Conservation (phyloP, 2,329 filamentous ascomycete species). For the Penicillium sp. region DNA sequence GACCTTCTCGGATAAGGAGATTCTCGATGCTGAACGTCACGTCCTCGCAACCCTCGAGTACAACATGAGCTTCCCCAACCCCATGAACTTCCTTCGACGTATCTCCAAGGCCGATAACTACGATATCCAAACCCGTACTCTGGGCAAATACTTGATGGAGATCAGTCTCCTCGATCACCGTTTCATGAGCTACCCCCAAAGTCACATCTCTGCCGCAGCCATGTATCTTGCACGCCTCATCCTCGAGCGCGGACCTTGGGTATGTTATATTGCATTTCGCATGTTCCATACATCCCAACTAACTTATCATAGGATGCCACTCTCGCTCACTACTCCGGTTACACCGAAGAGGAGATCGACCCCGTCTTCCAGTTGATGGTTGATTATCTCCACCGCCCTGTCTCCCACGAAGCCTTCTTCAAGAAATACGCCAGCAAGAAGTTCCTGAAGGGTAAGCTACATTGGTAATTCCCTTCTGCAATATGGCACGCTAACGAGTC, state of each 20-base stretch:
- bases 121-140: constrained; percentile 93
- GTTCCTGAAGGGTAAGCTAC: constrained; percentile 83
- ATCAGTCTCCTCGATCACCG: constrained; percentile 93
- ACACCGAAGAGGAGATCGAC: constrained; percentile 87
- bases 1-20: constrained; percentile 91
- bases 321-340: constrained; percentile 86
- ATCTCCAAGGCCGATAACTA: constrained; percentile 99
- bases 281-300: not conserved
- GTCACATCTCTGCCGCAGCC: constrained; percentile 83
- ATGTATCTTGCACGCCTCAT: constrained; percentile 95
- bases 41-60: constrained; percentile 89
- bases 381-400: constrained; percentile 87
- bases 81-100: constrained; percentile 98
- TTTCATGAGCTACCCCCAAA: constrained; percentile 85
- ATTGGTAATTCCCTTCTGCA: not conserved
- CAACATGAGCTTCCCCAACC: constrained; percentile 97
- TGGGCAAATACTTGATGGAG: constrained; percentile 97
- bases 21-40: constrained; percentile 94
- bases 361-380: constrained; percentile 93
- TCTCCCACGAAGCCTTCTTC: constrained; percentile 95
- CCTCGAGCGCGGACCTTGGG: constrained; percentile 87
- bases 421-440: constrained; percentile 99
- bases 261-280: constrained; percentile 46
- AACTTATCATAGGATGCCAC: constrained; percentile 66
- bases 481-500: constrained; percentile 18